Evolutionary conservation across 2,329 filamentous ascomycete species (phyloP).

Genomic region (Plectosphaerella plurivora): DNA sequence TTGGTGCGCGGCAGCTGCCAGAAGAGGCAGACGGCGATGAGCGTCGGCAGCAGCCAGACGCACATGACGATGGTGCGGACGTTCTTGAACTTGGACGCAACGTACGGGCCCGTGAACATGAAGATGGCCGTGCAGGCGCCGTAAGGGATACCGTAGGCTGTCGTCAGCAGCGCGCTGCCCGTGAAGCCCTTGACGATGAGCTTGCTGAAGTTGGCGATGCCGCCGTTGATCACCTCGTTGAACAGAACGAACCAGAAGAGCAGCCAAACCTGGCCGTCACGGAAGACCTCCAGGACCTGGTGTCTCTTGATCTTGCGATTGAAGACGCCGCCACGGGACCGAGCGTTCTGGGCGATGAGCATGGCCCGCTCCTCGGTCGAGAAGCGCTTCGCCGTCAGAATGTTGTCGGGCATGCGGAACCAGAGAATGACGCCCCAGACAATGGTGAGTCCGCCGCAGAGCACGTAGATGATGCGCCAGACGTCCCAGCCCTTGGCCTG

Average conservation of each 20-base stretch:
- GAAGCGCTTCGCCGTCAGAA: slow-evolving; percentile 47
- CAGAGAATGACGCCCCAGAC: slow-evolving; percentile 9
- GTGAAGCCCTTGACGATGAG: slow-evolving; percentile 28
- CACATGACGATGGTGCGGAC: slow-evolving; percentile 47
- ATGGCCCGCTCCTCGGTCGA: slow-evolving; percentile 49
- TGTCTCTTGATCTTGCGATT: slow-evolving; percentile 32
- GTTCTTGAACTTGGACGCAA: slow-evolving; percentile 46
- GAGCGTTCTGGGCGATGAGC: slow-evolving; percentile 46
- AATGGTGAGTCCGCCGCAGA: slow-evolving; percentile 13
- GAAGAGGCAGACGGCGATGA: slow-evolving; percentile 7
- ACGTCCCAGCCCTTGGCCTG: slow-evolving; percentile 10
- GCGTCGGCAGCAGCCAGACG: slow-evolving; percentile 44
- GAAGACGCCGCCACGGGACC: slow-evolving; percentile 32
- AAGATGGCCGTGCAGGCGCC: slow-evolving; percentile 50
- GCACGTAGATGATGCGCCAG: slow-evolving; percentile 18
- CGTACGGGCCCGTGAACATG: slow-evolving; percentile 46
- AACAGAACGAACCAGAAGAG: slow-evolving; percentile 26
- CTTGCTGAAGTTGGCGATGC: slow-evolving; percentile 12
- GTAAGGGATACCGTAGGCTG: slow-evolving; percentile 48
- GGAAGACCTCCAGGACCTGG: slow-evolving; percentile 34
- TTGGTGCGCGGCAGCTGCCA: slow-evolving; percentile 38
- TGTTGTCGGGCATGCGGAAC: slow-evolving; percentile 29
- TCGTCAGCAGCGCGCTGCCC: slow-evolving; percentile 31
- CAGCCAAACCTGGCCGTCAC: slow-evolving; percentile 37
- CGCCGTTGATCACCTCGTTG: slow-evolving; percentile 18